Evolutionary conservation across 495 filamentous ascomycete species (phyloP).

Genomic region (Trichoderma parareesei): DNA sequence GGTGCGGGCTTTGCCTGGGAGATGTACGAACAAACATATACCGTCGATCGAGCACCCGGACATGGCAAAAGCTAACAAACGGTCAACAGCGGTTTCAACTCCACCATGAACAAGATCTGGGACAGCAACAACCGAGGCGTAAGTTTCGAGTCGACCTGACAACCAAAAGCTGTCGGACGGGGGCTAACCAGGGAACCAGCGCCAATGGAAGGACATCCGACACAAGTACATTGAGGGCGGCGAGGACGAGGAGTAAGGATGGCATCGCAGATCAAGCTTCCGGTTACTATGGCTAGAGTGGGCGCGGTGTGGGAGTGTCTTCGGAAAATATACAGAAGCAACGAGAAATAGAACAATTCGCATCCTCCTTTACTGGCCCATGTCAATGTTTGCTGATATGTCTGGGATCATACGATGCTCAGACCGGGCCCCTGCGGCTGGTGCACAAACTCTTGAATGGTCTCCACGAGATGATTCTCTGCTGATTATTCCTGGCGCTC

Average conservation of each 20-base stretch:
- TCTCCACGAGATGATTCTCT: not conserved
- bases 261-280: not conserved
- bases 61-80: slow-evolving; percentile 2
- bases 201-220: slow-evolving; percentile 99
- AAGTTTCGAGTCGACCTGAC: slow-evolving; percentile 28
- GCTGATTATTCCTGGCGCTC: not conserved
- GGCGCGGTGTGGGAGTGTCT: not conserved
- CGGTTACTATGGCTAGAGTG: not conserved
- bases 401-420: not conserved
- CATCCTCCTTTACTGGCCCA: slow-evolving; percentile 36
- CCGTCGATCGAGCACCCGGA: not conserved
- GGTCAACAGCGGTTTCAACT: slow-evolving; percentile 63
- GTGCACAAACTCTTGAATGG: not conserved
- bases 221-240: slow-evolving; percentile 60
- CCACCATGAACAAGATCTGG: slow-evolving; percentile 73
- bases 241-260: slow-evolving; percentile 19
- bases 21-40: slow-evolving; percentile 55
- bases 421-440: not conserved
- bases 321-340: slow-evolving; percentile 12
- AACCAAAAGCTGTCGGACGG: not conserved
- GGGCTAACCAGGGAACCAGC: slow-evolving; percentile 42
- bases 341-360: slow-evolving; percentile 15
- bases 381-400: not conserved
- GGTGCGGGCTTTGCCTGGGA: slow-evolving; percentile 82
- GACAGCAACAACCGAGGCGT: slow-evolving; percentile 83